These are phyloP conservation scores for Aureobasidium sp. DNA, from an alignment of 2,329 filamentous ascomycete genomes.

Conservation along the genomic window DNA sequence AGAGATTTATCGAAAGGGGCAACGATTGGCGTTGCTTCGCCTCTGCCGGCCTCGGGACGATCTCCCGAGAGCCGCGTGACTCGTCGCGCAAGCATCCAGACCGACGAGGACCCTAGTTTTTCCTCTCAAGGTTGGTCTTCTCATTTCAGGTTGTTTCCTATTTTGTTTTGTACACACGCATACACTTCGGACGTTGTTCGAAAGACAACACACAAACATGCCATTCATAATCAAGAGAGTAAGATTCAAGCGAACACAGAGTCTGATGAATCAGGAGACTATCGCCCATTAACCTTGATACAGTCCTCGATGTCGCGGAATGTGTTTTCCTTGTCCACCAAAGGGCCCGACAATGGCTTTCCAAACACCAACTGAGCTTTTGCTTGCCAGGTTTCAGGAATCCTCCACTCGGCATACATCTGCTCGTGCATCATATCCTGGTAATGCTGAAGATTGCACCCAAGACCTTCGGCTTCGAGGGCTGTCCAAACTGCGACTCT, in stretches of 20 bases:
- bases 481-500: slow-evolving; percentile 20
- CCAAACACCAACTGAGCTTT: slow-evolving; percentile 26
- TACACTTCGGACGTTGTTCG: too few species aligned
- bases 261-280: background rate
- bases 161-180: background rate
- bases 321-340: slow-evolving; percentile 22
- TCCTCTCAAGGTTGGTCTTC: background rate
- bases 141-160: background rate
- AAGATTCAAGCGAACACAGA: too few species aligned
- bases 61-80: background rate
- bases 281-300: slow-evolving; percentile 19
- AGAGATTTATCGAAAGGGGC: background rate
- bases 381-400: slow-evolving; percentile 21
- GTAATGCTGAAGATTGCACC: slow-evolving; percentile 25
- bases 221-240: too few species aligned
- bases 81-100: background rate
- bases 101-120: background rate
- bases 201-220: too few species aligned
- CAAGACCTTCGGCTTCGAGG: slow-evolving; percentile 23
- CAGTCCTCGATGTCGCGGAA: slow-evolving; percentile 25
- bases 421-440: slow-evolving; percentile 21
- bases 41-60: background rate
- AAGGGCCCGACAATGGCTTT: slow-evolving; percentile 19
- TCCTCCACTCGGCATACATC: slow-evolving; percentile 20
- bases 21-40: background rate